Base-by-base conservation (phyloP, 208 protist species). In the Tetramitus jugosus region DNA sequence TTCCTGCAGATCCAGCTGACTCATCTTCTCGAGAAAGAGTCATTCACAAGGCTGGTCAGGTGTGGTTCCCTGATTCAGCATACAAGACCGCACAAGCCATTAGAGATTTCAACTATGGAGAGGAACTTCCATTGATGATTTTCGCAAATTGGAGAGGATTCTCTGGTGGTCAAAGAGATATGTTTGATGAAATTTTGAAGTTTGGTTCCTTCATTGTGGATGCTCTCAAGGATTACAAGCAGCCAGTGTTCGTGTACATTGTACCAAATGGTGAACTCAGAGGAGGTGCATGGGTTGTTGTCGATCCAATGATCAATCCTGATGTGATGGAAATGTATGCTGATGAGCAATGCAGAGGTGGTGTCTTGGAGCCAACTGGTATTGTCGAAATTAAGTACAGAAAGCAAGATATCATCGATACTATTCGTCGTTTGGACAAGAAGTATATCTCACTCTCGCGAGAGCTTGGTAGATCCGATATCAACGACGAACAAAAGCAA, bases 131-230 rank as follows among this genome's bases (percentile, higher is more conserved):
- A 39, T 89, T 97, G 65, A 91, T 98, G 67, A 97, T 99, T 76
- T 86, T 98, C 64, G 97, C 97, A 26, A 99, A 99, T 90, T 99
- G 96, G 96, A 89, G 97, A 78, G 97, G 97, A 46, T 99, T 99
- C 87, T 96, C 91, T 14, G 97, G 96, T 68, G 97, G 97, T 69
- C 96, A 96, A 92, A 87, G 95, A 37, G 97, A 99, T 87, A 99
- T 99, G 96, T 98, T 92, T 84, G 92, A 98, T 82, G 93, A 99
- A 87, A 89, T 99, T n/a, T 91, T 99, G 20, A 99, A 99, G 87
- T 99, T 97, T 87, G 97, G 97, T 64, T 88, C 96, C 42, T 89
- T 91, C 80, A 99, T 99, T 85, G 97, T 99, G n/a, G 96, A 99
- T 85, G 92, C 91, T 74, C 87, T 99, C 10, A 86, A 89, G 74